Percentiles rank a stretch among this genome's conserved stretches.
These are phyloP conservation scores for Xylariaceae sp. DNA, from an alignment of 2,329 filamentous ascomycete genomes.

Conservation along the genomic window DNA sequence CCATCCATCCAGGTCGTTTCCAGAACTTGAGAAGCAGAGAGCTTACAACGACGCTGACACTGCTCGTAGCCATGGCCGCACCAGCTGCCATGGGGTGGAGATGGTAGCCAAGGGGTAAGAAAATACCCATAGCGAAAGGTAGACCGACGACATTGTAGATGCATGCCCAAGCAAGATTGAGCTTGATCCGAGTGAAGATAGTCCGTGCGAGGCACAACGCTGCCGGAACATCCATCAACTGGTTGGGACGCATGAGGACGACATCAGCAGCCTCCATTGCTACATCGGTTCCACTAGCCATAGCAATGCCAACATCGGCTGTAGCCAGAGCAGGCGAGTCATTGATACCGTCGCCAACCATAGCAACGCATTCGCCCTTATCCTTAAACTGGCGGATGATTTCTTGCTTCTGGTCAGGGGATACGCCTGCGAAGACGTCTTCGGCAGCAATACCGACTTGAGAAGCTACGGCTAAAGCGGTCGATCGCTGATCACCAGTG, in stretches of 20 bases:
- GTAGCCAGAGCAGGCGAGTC: constrained; percentile 93
- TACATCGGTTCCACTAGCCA: constrained; percentile 88
- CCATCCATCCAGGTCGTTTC: constrained; percentile 82
- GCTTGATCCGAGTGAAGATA: constrained; percentile 89
- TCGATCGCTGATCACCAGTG: constrained; percentile 83
- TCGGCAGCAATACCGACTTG: constrained; percentile 73
- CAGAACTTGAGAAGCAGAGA: constrained; percentile 82
- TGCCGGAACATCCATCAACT: constrained; percentile 88
- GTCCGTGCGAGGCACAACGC: constrained; percentile 73
- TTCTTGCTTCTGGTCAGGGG: constrained; percentile 82
- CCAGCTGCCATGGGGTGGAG: constrained; percentile 93
- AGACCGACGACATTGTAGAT: constrained; percentile 87
- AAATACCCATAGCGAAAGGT: constrained; percentile 94
- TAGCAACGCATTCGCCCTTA: constrained; percentile 73
- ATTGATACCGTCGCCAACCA: constrained; percentile 98
- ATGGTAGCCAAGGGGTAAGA: constrained; percentile 81
- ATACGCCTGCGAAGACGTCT: constrained; percentile 80
- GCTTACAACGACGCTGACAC: constrained; percentile 82
- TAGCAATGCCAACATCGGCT: constrained; percentile 87
- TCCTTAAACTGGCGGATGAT: constrained; percentile 76
- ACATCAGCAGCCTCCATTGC: constrained; percentile 96
- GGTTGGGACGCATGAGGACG: constrained; percentile 87
- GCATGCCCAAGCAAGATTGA: constrained; percentile 90
- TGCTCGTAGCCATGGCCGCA: constrained; percentile 86
- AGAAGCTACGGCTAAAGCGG: constrained; percentile 76